Conservation (phyloP, 2,329 filamentous ascomycete genomes). For the Aspergillus pseudonomiae region DNA sequence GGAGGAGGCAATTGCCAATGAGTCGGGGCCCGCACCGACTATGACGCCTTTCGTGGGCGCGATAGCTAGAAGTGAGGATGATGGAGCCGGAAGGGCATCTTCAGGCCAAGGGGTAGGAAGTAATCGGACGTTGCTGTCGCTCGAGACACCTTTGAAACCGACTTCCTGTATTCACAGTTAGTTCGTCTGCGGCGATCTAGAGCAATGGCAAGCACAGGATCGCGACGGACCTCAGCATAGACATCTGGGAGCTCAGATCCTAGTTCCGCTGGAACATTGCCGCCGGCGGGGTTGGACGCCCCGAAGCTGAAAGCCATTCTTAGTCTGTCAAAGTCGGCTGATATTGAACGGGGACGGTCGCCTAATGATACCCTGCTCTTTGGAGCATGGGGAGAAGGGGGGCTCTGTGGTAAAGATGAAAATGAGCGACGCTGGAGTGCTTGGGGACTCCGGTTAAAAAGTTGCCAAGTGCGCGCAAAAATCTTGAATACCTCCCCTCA, state of each 20-base stretch:
- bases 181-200: background rate
- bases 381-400: constrained; percentile 44
- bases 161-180: constrained; percentile 57
- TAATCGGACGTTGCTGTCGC: constrained; percentile 78
- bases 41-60: constrained; percentile 79
- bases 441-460: constrained; percentile 47
- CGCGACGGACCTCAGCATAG: constrained; percentile 70
- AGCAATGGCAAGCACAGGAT: constrained; percentile 13
- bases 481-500: constrained; percentile 41
- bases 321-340: constrained; percentile 39
- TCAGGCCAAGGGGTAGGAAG: constrained; percentile 76
- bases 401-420: constrained; percentile 35
- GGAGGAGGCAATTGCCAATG: constrained; percentile 74
- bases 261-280: constrained; percentile 47
- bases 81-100: constrained; percentile 70
- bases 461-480: constrained; percentile 47
- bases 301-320: constrained; percentile 68
- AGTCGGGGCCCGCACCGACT: constrained; percentile 83
- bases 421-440: constrained; percentile 49
- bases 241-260: constrained; percentile 76
- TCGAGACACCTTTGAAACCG: constrained; percentile 77
- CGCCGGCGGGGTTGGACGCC: constrained; percentile 47
- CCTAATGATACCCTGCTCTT: constrained; percentile 36
- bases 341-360: constrained; percentile 41
- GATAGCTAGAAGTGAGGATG: constrained; percentile 80